Conservation (phyloP, 495 filamentous ascomycete species). For the Penicillium paradoxum region DNA sequence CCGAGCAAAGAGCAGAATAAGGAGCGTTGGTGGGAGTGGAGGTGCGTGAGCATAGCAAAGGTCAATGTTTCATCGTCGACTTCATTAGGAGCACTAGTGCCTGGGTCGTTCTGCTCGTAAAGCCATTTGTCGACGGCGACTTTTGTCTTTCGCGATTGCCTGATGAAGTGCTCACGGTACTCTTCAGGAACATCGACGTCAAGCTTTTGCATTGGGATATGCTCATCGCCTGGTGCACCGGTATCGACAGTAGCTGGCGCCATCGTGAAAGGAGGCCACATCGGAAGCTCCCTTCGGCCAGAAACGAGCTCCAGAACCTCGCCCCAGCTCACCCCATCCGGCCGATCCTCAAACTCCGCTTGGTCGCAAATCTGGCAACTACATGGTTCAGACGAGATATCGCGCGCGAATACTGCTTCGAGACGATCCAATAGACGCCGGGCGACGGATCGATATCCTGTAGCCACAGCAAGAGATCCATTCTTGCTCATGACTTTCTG, state of each 20-base stretch:
- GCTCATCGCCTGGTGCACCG: constrained; percentile 47
- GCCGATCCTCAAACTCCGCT: constrained; percentile 46
- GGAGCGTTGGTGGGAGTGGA: constrained; percentile 67
- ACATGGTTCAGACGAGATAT: constrained; percentile 79
- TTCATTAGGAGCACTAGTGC: constrained; percentile 70
- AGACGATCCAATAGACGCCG: constrained; percentile 86
- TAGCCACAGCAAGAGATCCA: constrained; percentile 91
- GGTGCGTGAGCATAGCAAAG: constrained; percentile 87
- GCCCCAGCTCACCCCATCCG: constrained; percentile 85
- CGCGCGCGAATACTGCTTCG: constrained; percentile 87
- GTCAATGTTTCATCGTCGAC: constrained; percentile 89
- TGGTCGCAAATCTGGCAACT: constrained; percentile 73
- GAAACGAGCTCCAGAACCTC: constrained; percentile 92
- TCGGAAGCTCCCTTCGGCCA: constrained; percentile 75
- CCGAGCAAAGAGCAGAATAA: constrained; percentile 73
- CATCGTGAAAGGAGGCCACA: constrained; percentile 82
- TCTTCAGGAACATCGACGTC: constrained; percentile 91
- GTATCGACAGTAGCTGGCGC: constrained; percentile 47
- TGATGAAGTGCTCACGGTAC: constrained; percentile 80
- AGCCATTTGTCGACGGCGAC: constrained; percentile 83
- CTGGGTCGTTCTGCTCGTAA: constrained; percentile 62
- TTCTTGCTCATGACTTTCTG: constrained; percentile 70
- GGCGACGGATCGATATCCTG: constrained; percentile 92
- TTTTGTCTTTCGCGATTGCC: constrained; percentile 82
- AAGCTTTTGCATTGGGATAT: constrained; percentile 70